Evolutionary conservation across 106 monocot species (phyloP).

Genomic region (Platanthera guangdongensis): DNA sequence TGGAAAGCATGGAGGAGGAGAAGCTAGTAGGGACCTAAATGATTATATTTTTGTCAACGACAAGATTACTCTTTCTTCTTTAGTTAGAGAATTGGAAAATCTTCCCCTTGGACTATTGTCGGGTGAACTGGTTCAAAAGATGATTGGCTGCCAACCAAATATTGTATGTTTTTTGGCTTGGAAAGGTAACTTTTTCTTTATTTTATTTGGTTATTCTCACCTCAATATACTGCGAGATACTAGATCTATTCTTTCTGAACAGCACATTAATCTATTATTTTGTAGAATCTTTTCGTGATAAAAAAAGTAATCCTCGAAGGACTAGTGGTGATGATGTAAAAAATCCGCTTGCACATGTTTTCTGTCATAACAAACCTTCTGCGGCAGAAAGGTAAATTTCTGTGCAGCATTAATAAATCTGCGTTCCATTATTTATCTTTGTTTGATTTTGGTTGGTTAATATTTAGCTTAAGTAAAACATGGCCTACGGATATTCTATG

Average conservation of each 20-base stretch:
- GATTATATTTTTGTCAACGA: too few relatives aligned
- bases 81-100: not conserved
- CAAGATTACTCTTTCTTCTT: not conserved
- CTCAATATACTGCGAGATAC: not conserved
- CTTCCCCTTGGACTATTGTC: not conserved
- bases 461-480: not conserved
- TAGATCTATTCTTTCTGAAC: not conserved
- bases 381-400: not conserved
- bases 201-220: not conserved
- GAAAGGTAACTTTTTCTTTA: not conserved
- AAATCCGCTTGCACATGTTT: not conserved
- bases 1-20: not conserved
- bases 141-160: not conserved
- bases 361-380: not conserved
- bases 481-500: not conserved
- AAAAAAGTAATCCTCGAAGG: not conserved
- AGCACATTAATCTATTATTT: not conserved
- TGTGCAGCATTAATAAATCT: not conserved
- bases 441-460: not conserved
- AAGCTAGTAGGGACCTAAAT: not conserved
- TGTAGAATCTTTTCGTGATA: not conserved
- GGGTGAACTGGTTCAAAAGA: not conserved
- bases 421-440: not conserved
- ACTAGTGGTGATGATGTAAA: not conserved
- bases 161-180: not conserved